A percentile compares a stretch with the other conserved stretches of the same genome.
These are phyloP conservation scores for Elongisporangium anandrum DNA, from an alignment of 352 stramenopile genomes.

Conservation along the genomic window DNA sequence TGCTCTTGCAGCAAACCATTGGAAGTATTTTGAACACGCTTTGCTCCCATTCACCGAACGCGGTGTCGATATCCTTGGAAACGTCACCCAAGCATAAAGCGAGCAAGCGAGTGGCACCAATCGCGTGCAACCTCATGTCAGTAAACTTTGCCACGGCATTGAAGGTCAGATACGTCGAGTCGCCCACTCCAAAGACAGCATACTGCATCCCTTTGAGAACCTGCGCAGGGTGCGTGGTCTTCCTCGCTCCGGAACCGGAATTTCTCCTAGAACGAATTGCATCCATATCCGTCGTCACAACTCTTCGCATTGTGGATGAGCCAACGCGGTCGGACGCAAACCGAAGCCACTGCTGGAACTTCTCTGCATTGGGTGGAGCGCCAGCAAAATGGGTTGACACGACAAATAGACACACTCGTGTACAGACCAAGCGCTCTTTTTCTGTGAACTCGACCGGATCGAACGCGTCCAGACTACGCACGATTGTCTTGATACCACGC, in stretches of 20 bases:
- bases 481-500: slow-evolving; percentile 18
- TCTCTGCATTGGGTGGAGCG: slow-evolving; percentile 59
- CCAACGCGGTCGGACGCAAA: slow-evolving; percentile 3
- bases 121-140: slow-evolving; percentile 69
- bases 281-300: background rate
- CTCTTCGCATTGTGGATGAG: background rate
- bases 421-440: slow-evolving; percentile 20
- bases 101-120: slow-evolving; percentile 71
- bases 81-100: slow-evolving; percentile 90
- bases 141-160: slow-evolving; percentile 92
- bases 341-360: slow-evolving; percentile 14
- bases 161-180: slow-evolving; percentile 94
- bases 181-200: slow-evolving; percentile 95
- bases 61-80: slow-evolving; percentile 69
- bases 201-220: slow-evolving; percentile 68
- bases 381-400: slow-evolving; percentile 92
- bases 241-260: background rate
- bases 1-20: slow-evolving; percentile 2
- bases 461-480: slow-evolving; percentile 35
- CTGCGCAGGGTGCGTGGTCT: background rate
- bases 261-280: background rate
- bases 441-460: slow-evolving; percentile 15
- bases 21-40: slow-evolving; percentile 23
- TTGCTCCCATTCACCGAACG: slow-evolving; percentile 57
- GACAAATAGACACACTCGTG: slow-evolving; percentile 68